Evolutionary conservation across 2,329 filamentous ascomycete genomes (phyloP).

Genomic region (Microcyclosporella mali): DNA sequence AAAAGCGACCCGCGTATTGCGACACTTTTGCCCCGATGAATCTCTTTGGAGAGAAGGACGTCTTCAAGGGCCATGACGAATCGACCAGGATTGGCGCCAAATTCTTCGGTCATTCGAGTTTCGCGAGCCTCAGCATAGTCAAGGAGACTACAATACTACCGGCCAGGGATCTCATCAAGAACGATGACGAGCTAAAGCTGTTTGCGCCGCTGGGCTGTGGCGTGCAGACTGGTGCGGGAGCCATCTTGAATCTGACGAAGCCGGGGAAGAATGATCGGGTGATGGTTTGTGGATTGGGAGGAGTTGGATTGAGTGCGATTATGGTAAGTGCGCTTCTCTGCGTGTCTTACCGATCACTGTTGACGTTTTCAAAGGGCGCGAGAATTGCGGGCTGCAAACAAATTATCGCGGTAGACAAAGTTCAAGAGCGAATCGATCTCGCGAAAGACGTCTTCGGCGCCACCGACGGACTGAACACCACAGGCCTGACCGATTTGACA

Average conservation of each 20-base stretch:
- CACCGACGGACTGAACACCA: constrained; percentile 36
- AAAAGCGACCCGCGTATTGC: constrained; percentile 19
- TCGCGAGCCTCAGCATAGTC: constrained; percentile 20
- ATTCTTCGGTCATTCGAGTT: constrained; percentile 26
- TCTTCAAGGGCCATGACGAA: constrained; percentile 13
- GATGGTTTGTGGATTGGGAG: constrained; percentile 22
- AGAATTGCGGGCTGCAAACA: constrained; percentile 24
- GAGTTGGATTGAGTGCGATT: constrained; percentile 31
- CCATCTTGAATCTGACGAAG: constrained; percentile 22
- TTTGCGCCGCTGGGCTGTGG: constrained; percentile 25
- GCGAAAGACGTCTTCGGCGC: constrained; percentile 34
- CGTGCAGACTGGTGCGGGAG: constrained; percentile 24
- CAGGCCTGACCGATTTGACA: constrained; percentile 21
- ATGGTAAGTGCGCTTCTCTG: constrained; percentile 23
- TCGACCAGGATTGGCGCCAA: constrained; percentile 16
- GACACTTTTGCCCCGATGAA: constrained; percentile 19
- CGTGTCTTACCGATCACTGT: background rate
- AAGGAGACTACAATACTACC: constrained; percentile 21
- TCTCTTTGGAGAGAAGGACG: constrained; percentile 14
- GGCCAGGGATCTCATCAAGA: constrained; percentile 17
- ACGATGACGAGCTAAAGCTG: constrained; percentile 20
- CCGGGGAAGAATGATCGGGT: constrained; percentile 19
- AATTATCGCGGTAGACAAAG: constrained; percentile 36
- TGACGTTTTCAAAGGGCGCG: constrained; percentile 14
- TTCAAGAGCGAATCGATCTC: constrained; percentile 31